phyloP scores from a whole-genome alignment of 2,329 filamentous ascomycete genomes.

The Sphaerostilbella broomeana region DNA sequence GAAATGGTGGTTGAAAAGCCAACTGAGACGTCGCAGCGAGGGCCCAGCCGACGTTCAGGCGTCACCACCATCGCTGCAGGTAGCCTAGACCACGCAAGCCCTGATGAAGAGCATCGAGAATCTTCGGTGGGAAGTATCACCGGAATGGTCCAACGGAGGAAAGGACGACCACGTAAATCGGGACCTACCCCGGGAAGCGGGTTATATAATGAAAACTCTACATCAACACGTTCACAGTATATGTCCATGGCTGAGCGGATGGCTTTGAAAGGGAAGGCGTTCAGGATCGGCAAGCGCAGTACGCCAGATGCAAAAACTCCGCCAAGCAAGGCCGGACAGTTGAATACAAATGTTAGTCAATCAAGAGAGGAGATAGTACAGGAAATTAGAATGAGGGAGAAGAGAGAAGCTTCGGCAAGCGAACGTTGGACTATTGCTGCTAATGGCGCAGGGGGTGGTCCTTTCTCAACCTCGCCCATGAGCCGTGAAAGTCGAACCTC shows the following conservation, averaged over 20 bases:
- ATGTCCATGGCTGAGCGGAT: conserved; percentile 54
- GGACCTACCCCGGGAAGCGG: conserved; percentile 10
- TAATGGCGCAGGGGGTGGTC: neutral
- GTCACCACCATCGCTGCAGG: conserved; percentile 21
- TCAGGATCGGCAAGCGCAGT: conserved; percentile 42
- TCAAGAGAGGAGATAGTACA: neutral
- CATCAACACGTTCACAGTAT: conserved; percentile 26
- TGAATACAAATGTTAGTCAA: neutral
- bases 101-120: no score
- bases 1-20: no score
- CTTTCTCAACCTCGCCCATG: neutral
- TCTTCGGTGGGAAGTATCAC: no score
- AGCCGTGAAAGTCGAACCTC: neutral
- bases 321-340: neutral
- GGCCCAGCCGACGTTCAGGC: conserved; percentile 22
- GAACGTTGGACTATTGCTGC: no score
- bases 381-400: neutral
- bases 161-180: conserved; percentile 21
- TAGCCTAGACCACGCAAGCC: no score
- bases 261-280: conserved; percentile 45
- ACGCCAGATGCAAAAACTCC: neutral
- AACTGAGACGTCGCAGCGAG: conserved; percentile 12
- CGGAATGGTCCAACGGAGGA: no score
- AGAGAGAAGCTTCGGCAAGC: neutral
- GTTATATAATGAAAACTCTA: conserved; percentile 4